A percentile compares a stretch with the other conserved stretches of the same genome.
These are phyloP conservation scores for Skeletonema menzelii DNA, from an alignment of 108 stramenopile genomes.

Conservation along the genomic window DNA sequence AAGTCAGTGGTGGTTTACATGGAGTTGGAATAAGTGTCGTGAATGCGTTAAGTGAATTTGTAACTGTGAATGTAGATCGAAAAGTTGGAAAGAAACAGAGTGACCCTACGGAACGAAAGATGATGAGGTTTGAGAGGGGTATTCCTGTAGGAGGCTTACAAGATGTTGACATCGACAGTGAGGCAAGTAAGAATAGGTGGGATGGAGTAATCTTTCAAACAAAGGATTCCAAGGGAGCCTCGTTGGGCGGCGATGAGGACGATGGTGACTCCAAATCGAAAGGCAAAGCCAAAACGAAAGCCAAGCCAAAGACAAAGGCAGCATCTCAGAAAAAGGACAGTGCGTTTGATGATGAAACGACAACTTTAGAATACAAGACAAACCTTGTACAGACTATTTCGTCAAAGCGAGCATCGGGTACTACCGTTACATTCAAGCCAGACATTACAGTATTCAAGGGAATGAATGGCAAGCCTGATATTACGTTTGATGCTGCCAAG, in stretches of 20 bases:
- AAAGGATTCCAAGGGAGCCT: not conserved
- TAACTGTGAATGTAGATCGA: conserved; percentile 80
- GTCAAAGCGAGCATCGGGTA: conserved; percentile 60
- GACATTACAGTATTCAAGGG: conserved; percentile 93
- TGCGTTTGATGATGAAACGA: conserved; percentile 16
- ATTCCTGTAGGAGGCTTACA: conserved; percentile 57
- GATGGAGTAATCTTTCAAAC: conserved; percentile 26
- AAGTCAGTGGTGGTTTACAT: conserved; percentile 93
- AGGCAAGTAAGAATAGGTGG: conserved; percentile 25
- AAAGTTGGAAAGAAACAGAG: conserved; percentile 40
- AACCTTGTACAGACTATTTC: conserved; percentile 44
- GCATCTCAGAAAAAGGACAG: not conserved
- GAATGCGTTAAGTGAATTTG: conserved; percentile 87
- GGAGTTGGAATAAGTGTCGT: conserved; percentile 97
- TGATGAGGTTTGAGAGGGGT: conserved; percentile 5
- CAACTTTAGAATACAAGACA: conserved; percentile 34
- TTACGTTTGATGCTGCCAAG: conserved; percentile 76
- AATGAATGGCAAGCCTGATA: conserved; percentile 69
- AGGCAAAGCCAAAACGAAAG: conserved; percentile 27
- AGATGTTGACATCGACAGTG: conserved; percentile 29
- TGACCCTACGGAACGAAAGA: not conserved
- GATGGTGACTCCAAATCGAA: conserved; percentile 14
- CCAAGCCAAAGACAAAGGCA: conserved; percentile 8
- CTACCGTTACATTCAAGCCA: conserved; percentile 82
- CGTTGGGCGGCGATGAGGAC: conserved; percentile 30